Percentiles rank a stretch among this genome's conserved stretches.
These are phyloP conservation scores for Endothia cerciana DNA, from an alignment of 2,329 filamentous ascomycete genomes.

Conservation along the genomic window DNA sequence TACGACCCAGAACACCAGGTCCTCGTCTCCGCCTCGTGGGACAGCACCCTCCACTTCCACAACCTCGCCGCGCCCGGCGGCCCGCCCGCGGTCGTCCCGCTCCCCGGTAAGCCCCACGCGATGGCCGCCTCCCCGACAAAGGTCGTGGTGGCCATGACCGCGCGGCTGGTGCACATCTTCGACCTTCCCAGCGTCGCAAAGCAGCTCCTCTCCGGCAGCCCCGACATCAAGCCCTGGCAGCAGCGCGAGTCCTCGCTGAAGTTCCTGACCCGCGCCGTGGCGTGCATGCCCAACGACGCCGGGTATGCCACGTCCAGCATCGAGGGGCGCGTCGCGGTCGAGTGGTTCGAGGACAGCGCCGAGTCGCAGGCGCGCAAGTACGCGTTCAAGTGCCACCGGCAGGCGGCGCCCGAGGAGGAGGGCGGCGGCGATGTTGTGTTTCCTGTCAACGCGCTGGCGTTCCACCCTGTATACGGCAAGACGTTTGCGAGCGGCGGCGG, in stretches of 20 bases:
- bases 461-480: slow-evolving; percentile 75
- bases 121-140: slow-evolving; percentile 78
- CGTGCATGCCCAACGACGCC: slow-evolving; percentile 95
- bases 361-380: slow-evolving; percentile 93
- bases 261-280: slow-evolving; percentile 90
- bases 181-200: slow-evolving; percentile 72
- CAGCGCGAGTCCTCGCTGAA: slow-evolving; percentile 91
- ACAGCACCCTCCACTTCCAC: slow-evolving; percentile 86
- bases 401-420: slow-evolving; percentile 65
- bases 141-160: slow-evolving; percentile 93
- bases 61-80: slow-evolving; percentile 58
- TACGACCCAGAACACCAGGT: slow-evolving; percentile 78
- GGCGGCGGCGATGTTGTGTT: slow-evolving; percentile 80
- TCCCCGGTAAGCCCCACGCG: slow-evolving; percentile 89
- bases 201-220: slow-evolving; percentile 54
- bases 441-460: slow-evolving; percentile 86
- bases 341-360: slow-evolving; percentile 89
- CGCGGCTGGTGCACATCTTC: slow-evolving; percentile 92
- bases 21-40: slow-evolving; percentile 91
- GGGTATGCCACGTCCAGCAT: slow-evolving; percentile 93
- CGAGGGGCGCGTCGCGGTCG: slow-evolving; percentile 92
- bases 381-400: slow-evolving; percentile 97
- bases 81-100: slow-evolving; percentile 65
- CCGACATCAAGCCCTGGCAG: slow-evolving; percentile 80
- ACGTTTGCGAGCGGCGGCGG: slow-evolving; percentile 90